These are phyloP conservation scores for bread wheat (Triticum aestivum) DNA, from an alignment of 176 grass and related monocot species.

Conservation along the genomic window IWGSC_CS_RefSeq_v2.1 NC_057800.1:521196697-521197196, in stretches of 20 bases:
- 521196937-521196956: neutral
- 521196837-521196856: conserved; percentile 1
- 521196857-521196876: neutral
- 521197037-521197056: neutral
- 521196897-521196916: neutral
- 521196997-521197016: conserved; percentile 9
- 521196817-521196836: conserved; percentile 28
- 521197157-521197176: neutral
- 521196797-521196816: conserved; percentile 27
- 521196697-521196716: conserved; percentile 35
- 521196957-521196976: conserved; percentile 15
- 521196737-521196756: conserved; percentile 22
- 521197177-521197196: neutral
- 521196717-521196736: conserved; percentile 49
- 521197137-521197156: neutral
- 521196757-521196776: conserved; percentile 32
- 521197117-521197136: neutral
- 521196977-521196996: neutral
- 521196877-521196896: neutral
- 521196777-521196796: conserved; percentile 18
- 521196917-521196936: neutral
- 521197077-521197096: neutral
- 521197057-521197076: conserved; percentile 14
- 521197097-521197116: neutral
- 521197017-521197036: conserved; percentile 2